These are phyloP conservation scores for Ceraceosorus guamensis DNA, from an alignment of 1,284 basidiomycete species.

Conservation along the genomic window DNA sequence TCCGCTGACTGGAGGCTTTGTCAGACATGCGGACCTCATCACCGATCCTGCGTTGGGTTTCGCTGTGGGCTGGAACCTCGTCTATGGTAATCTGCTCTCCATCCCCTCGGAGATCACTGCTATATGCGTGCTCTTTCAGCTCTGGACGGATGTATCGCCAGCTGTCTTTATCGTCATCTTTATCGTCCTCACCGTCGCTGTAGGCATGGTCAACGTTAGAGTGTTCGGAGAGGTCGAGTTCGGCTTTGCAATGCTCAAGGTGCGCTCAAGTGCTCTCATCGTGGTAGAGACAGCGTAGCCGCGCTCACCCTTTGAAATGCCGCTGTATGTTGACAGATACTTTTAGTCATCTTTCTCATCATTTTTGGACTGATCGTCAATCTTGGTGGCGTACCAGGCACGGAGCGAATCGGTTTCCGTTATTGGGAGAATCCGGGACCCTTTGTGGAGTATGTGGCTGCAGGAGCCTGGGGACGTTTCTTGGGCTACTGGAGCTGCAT, in stretches of 20 bases:
- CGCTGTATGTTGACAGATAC: too few relatives aligned
- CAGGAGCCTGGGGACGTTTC: conserved; percentile 38
- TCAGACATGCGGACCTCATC: conserved; percentile 50
- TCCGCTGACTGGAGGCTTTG: conserved; percentile 50
- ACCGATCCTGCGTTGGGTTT: conserved; percentile 51
- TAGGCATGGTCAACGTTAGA: conserved; percentile 52
- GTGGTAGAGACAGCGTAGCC: too few relatives aligned
- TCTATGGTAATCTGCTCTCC: conserved; percentile 40
- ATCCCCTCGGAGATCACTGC: conserved; percentile 51
- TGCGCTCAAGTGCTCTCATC: too few relatives aligned
- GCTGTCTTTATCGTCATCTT: conserved; percentile 21
- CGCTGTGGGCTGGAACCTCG: conserved; percentile 41
- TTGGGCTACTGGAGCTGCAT: conserved; percentile 31
- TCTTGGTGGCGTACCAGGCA: conserved; percentile 50
- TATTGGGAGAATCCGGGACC: conserved; percentile 17
- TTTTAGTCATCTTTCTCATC: conserved; percentile 14
- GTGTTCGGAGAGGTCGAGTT: conserved; percentile 61
- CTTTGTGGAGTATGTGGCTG: conserved; percentile 16
- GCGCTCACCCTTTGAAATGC: too few relatives aligned
- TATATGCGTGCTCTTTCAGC: conserved; percentile 32
- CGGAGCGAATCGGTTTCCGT: conserved; percentile 16
- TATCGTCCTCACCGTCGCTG: conserved; percentile 23
- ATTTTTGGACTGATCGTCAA: conserved; percentile 11
- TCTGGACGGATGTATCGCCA: conserved; percentile 27
- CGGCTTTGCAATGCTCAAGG: conserved; percentile 41